phyloP scores from a whole-genome alignment of 352 stramenopile species.

The Stramenopiles sp. region DNA sequence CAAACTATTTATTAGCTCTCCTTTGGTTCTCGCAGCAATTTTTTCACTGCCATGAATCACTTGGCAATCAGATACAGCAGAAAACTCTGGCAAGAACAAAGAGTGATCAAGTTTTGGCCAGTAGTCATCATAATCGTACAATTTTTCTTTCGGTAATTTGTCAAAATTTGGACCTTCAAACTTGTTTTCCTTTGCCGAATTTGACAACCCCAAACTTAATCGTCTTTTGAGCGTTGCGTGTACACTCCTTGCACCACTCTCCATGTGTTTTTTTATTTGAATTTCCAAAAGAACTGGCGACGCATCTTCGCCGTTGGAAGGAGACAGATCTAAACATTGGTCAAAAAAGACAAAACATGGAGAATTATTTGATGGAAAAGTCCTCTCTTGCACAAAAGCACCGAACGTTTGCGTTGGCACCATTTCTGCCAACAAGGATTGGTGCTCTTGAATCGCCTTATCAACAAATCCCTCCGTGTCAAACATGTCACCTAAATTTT shows the following conservation, averaged over 20 bases:
- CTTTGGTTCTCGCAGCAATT: not conserved
- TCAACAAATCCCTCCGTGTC: not conserved
- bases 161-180: constrained; percentile 10
- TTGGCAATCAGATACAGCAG: not conserved
- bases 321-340: constrained; percentile 7
- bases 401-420: not conserved
- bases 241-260: not conserved
- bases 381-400: constrained; percentile 5
- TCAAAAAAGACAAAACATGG: constrained; percentile 11
- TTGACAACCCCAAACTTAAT: not conserved
- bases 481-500: not conserved
- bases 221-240: not conserved
- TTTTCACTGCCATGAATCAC: not conserved
- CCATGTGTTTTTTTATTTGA: not conserved
- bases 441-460: not conserved
- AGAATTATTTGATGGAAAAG: not conserved
- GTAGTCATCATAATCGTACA: not conserved
- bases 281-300: not conserved
- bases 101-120: not conserved
- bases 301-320: not conserved
- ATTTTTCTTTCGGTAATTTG: not conserved
- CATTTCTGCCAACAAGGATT: not conserved
- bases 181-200: not conserved
- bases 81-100: not conserved
- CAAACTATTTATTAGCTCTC: not conserved